phyloP scores from a whole-genome alignment of 2,329 filamentous ascomycete genomes.

The Aspergillus caelatus region DNA sequence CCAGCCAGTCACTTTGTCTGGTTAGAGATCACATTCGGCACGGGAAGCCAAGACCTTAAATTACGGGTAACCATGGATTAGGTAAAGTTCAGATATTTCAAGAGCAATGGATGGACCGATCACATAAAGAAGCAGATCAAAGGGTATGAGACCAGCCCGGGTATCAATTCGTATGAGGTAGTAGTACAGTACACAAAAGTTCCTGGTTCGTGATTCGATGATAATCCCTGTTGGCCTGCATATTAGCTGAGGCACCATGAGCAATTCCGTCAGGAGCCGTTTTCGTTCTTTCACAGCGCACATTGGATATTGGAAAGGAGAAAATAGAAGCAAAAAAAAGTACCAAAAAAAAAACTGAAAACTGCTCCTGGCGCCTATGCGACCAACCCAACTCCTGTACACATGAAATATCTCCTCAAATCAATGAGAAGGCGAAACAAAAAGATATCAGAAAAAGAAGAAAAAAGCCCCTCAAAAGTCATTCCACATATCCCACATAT shows the following conservation, averaged over 20 bases:
- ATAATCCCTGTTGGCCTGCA: slow-evolving; percentile 6
- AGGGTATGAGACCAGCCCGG: slow-evolving; percentile 19
- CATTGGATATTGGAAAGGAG: neutral
- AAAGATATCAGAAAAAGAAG: slow-evolving; percentile 11
- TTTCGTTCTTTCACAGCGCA: neutral
- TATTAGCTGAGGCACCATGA: neutral
- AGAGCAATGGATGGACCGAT: neutral
- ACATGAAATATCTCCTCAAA: slow-evolving; percentile 8
- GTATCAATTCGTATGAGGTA: slow-evolving; percentile 24
- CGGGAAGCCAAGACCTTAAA: neutral
- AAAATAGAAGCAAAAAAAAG: neutral
- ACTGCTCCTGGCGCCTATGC: slow-evolving; percentile 11
- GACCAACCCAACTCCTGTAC: slow-evolving; percentile 12
- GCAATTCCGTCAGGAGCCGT: neutral
- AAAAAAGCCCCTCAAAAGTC: slow-evolving; percentile 16
- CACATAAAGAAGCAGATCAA: neutral
- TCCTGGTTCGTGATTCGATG: slow-evolving; percentile 6
- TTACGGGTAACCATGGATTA: neutral
- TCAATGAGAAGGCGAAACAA: neutral
- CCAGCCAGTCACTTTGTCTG: neutral
- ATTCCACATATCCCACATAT: slow-evolving; percentile 29
- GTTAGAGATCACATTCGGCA: neutral
- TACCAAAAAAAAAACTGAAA: neutral
- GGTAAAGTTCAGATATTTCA: neutral
- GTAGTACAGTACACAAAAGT: slow-evolving; percentile 13